phyloP scores from a whole-genome alignment of 176 grass and related monocot genomes.

The Dactylis glomerata region DNA sequence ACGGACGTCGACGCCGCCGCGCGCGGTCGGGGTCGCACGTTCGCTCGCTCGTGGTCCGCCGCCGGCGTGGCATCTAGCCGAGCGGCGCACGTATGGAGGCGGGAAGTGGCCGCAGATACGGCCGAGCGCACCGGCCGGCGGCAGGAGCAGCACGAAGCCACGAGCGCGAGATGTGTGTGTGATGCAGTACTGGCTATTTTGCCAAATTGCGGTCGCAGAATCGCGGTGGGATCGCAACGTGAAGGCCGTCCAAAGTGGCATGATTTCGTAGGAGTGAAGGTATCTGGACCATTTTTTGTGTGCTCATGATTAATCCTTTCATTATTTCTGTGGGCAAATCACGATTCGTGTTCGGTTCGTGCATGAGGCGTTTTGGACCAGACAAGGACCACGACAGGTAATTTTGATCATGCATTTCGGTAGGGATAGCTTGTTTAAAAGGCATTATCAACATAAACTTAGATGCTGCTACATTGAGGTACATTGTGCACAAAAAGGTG shows the following conservation, averaged over 20 bases:
- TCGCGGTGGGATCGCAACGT: background rate
- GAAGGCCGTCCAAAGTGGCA: background rate
- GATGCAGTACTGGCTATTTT: background rate
- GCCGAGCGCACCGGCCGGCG: background rate
- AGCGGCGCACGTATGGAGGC: background rate
- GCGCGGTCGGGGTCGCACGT: background rate
- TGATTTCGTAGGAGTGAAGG: background rate
- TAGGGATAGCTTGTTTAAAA: too few species aligned
- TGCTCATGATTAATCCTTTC: background rate
- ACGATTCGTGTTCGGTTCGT: background rate
- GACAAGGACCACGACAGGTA: background rate
- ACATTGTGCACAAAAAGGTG: too few species aligned
- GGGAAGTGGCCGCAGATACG: background rate
- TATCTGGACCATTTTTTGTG: background rate
- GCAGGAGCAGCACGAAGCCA: background rate
- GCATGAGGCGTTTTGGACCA: background rate
- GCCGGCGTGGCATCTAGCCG: background rate
- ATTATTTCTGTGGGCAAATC: background rate
- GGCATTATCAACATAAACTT: too few species aligned
- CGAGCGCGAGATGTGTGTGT: background rate
- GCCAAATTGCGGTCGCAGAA: background rate
- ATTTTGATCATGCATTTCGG: background rate
- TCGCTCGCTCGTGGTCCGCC: background rate
- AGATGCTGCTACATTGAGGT: too few species aligned
- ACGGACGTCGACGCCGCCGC: background rate